Percentiles rank a stretch among this genome's conserved stretches.
Evolutionary conservation across 768 basidiomycete genomes (phyloP).

Genomic region (Pisolithus microcarpus): DNA sequence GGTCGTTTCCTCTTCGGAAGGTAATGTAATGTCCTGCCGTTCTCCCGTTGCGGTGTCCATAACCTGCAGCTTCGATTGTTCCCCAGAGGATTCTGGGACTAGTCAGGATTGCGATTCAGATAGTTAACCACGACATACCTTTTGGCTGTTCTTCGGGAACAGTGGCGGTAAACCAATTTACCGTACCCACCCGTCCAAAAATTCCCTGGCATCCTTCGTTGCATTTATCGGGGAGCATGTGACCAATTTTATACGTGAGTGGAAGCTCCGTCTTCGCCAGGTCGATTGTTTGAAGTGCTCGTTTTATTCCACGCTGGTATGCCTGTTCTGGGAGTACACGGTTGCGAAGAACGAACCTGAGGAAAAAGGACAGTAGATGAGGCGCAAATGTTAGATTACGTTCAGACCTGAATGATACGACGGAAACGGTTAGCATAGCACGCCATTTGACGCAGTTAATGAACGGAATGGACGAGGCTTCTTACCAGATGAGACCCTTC

Average conservation of each 20-base stretch:
- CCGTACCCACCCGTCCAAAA: conserved; percentile 43
- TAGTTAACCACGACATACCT: not conserved
- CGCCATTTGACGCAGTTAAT: not conserved
- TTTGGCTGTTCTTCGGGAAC: conserved; percentile 3
- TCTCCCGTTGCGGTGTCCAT: conserved; percentile 11
- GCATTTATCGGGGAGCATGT: conserved; percentile 38
- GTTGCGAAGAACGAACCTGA: conserved; percentile 53
- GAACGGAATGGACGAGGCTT: conserved; percentile 11
- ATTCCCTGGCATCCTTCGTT: conserved; percentile 40
- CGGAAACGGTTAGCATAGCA: not conserved
- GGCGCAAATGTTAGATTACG: conserved; percentile 45
- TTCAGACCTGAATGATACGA: conserved; percentile 32
- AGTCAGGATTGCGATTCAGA: not conserved
- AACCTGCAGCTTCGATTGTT: conserved; percentile 13
- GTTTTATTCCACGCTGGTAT: conserved; percentile 40
- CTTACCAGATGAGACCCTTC: conserved; percentile 66
- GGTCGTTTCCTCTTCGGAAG: conserved; percentile 15
- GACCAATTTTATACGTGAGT: conserved; percentile 32
- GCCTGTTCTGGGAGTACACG: conserved; percentile 42
- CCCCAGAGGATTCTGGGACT: not conserved
- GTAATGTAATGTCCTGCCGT: conserved; percentile 13
- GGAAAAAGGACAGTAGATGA: conserved; percentile 50
- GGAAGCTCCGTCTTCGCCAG: conserved; percentile 38
- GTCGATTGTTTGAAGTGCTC: conserved; percentile 38
- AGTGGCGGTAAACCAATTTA: conserved; percentile 24